Base-by-base conservation (phyloP, 2,329 filamentous ascomycete genomes). In the Pezicula carpinea region DNA sequence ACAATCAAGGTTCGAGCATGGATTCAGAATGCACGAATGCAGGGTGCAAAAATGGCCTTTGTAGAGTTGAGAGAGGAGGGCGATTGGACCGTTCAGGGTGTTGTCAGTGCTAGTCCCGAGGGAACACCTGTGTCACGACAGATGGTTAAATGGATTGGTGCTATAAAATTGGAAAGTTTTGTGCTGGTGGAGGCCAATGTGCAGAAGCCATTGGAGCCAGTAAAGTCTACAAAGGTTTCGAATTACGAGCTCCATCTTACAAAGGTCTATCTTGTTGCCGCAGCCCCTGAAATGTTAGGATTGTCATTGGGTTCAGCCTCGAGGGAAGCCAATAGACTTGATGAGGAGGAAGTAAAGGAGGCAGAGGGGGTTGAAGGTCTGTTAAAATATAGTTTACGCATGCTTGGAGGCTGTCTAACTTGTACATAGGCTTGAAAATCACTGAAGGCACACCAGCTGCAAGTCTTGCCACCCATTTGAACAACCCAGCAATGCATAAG, bases 401-500 rank as follows among this genome's bases (percentile, higher is more conserved):
- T 19, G 40, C 5, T 22, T 19, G 22, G 29, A 18, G 22, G 22
- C 19, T 38, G 31, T 39, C 54, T 61, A 51, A 61, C 38, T 23
- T n/a, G 8, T 19, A 4, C 17, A 15, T 23, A 63, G 60, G 54
- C 34, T 63, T 72, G 19, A 65, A 54, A 46, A 56, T 72, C 39
- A 62, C 66, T 57, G 75, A 77, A 52, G 75, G 73, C 14, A 70
- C 78, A 42, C 88, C 91, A 1, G 78, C 87, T 44, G 91, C 95
- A 23, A 59, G 57, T 49, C 45, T 64, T 31, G 56, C 57, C 23
- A 59, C 57, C 10, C 86, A 81, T 51, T 81, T 97, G 66, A 87
- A 95, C 74, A 96, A 97, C 76, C 83, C 88, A 50, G 88, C 88
- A 44, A 87, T 99, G 72, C 91, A 96, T 71, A 87, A 96, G 64